phyloP scores from a whole-genome alignment of 257 asterid genomes.

The Penstemon eatonii region DNA sequence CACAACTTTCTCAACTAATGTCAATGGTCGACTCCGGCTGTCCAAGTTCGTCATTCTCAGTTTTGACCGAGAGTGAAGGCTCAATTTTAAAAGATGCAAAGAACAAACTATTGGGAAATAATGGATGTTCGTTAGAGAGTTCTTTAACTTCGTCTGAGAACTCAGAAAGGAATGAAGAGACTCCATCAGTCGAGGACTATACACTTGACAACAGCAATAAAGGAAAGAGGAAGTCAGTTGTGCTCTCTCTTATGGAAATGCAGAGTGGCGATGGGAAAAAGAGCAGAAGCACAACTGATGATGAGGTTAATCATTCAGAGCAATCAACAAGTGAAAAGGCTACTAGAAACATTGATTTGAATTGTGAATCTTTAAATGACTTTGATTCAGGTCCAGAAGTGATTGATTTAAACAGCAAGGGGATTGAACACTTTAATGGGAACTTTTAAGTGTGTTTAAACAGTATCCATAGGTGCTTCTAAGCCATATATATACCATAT shows the following conservation, averaged over 20 bases:
- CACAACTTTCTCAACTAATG: conserved; percentile 69
- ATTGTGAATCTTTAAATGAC: conserved; percentile 43
- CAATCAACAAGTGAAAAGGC: conserved; percentile 24
- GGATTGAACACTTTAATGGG: conserved; percentile 34
- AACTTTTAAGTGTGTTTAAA: conserved; percentile 28
- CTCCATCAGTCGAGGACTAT: conserved; percentile 17
- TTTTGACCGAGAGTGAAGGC: conserved; percentile 57
- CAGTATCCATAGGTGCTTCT: conserved; percentile 17
- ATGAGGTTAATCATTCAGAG: conserved; percentile 28
- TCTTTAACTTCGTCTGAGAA: conserved; percentile 75
- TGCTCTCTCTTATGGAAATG: conserved; percentile 57
- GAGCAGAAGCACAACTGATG: conserved; percentile 30
- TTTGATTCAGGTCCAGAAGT: conserved; percentile 41
- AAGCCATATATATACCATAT: conserved; percentile 21
- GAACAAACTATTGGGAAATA: conserved; percentile 30
- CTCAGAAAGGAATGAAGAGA: conserved; percentile 48
- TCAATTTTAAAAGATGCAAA: conserved; percentile 37
- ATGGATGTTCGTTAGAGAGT: conserved; percentile 60
- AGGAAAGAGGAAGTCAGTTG: conserved; percentile 33
- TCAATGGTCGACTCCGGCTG: conserved; percentile 73
- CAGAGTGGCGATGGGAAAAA: conserved; percentile 37
- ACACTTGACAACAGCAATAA: conserved; percentile 1
- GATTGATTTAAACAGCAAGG: conserved; percentile 59
- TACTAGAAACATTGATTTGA: conserved; percentile 54
- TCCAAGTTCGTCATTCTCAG: conserved; percentile 61